phyloP scores from a whole-genome alignment of 202 grass and related monocot genomes.

The Elaeis oleifera region DNA sequence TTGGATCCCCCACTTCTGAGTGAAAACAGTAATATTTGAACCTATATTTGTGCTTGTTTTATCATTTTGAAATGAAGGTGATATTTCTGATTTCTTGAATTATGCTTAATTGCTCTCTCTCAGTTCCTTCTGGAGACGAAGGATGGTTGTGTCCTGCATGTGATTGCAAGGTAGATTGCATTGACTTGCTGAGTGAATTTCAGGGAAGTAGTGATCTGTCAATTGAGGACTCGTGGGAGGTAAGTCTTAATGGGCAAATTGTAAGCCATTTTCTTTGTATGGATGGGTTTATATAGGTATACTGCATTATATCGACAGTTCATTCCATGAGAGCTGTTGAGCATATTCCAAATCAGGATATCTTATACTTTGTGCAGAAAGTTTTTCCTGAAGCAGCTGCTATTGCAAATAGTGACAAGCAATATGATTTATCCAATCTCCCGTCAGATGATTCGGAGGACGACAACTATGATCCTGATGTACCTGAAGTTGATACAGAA shows the following conservation, averaged over 20 bases:
- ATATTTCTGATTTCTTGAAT: too few species aligned
- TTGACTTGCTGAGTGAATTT: constrained; percentile 80
- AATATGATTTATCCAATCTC: constrained; percentile 42
- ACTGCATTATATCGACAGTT: too few species aligned
- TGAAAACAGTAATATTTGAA: constrained; percentile 64
- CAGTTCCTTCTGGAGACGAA: constrained; percentile 76
- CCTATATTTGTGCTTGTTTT: too few species aligned
- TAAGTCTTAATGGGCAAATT: constrained; percentile 25
- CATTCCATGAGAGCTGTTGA: neutral
- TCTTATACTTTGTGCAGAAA: constrained; percentile 51
- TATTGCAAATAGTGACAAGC: constrained; percentile 39
- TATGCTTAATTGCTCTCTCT: constrained; percentile 20
- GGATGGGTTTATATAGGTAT: too few species aligned
- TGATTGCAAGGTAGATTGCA: constrained; percentile 82
- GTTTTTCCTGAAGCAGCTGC: constrained; percentile 83
- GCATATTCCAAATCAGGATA: constrained; percentile 5
- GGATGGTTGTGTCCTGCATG: constrained; percentile 93
- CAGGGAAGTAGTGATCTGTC: constrained; percentile 64
- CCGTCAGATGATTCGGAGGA: constrained; percentile 55
- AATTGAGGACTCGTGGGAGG: constrained; percentile 90
- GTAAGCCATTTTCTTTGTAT: too few species aligned
- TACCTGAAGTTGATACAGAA: constrained; percentile 20
- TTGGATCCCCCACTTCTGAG: constrained; percentile 71
- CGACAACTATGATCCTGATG: constrained; percentile 46
- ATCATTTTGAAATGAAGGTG: too few species aligned